Conservation (phyloP, 805 yeast species). For the Kregervanrija delftensis region DNA sequence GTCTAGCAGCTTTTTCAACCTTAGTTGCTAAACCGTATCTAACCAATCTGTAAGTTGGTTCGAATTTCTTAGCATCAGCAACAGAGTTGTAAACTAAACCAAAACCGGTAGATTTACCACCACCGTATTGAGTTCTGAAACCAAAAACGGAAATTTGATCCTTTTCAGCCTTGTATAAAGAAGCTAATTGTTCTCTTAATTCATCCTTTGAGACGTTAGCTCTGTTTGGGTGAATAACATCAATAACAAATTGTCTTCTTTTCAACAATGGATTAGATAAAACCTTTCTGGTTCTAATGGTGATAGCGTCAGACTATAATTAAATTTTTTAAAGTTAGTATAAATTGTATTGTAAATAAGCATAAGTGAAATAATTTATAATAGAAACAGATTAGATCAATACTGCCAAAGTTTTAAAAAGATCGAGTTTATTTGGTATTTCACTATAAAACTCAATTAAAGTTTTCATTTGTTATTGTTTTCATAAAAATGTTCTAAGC, state of each 20-base stretch:
- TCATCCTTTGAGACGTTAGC: constrained; percentile 99
- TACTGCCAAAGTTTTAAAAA: too few relatives aligned
- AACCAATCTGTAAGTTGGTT: constrained; percentile 98
- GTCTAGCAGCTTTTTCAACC: constrained; percentile 98
- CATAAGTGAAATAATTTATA: background rate
- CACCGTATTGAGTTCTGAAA: constrained; percentile 99
- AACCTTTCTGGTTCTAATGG: constrained; percentile 99
- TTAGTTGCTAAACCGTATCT: constrained; percentile 96
- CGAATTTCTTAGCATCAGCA: constrained; percentile 97
- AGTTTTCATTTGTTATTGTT: too few relatives aligned
- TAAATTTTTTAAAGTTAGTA: constrained; percentile 15
- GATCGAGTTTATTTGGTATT: too few relatives aligned
- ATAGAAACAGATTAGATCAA: background rate
- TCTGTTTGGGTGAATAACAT: constrained; percentile 98
- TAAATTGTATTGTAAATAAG: background rate
- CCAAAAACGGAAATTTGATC: constrained; percentile 89
- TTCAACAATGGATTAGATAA: constrained; percentile 98
- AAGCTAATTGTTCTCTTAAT: constrained; percentile 71
- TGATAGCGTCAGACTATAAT: constrained; percentile 93
- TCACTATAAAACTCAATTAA: too few relatives aligned
- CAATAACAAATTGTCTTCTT: constrained; percentile 99
- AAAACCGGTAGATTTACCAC: constrained; percentile 98
- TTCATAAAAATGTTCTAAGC: too few relatives aligned
- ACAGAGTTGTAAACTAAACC: constrained; percentile 98
- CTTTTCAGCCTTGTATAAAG: constrained; percentile 59